Percentiles rank a stretch among this genome's conserved stretches.
Conservation (phyloP, 1,139 yeast species). For the Hyphopichia fennica region DNA sequence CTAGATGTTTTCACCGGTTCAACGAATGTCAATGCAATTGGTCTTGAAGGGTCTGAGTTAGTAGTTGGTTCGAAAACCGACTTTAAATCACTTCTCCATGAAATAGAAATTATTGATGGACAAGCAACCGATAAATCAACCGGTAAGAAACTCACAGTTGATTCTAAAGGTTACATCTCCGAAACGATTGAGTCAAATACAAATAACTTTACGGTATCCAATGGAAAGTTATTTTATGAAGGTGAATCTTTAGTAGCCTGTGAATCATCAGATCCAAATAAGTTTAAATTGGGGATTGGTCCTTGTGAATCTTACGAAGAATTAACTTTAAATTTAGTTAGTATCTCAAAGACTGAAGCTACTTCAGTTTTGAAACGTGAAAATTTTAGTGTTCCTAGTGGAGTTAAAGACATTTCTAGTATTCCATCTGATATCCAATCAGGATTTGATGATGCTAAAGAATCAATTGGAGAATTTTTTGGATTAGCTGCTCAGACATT, state of each 20-base stretch:
- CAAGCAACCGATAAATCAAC: conserved; percentile 10
- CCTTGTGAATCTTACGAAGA: background rate
- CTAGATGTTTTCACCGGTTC: conserved; percentile 9
- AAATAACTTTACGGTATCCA: conserved; percentile 13
- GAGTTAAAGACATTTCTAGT: background rate
- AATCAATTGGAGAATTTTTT: background rate
- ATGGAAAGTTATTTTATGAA: conserved; percentile 12
- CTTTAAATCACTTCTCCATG: conserved; percentile 14
- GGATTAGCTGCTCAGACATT: conserved; percentile 5
- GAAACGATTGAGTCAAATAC: background rate
- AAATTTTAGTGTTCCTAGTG: background rate
- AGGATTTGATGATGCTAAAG: background rate
- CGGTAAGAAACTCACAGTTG: conserved; percentile 8
- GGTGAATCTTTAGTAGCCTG: conserved; percentile 17
- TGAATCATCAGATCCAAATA: conserved; percentile 10
- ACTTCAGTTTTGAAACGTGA: background rate
- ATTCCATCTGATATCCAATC: background rate
- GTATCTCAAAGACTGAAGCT: background rate
- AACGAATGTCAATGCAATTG: conserved; percentile 2
- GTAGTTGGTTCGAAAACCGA: conserved; percentile 15
- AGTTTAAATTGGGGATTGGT: conserved; percentile 3
- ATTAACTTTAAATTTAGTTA: background rate
- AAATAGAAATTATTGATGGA: conserved; percentile 11
- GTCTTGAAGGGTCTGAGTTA: conserved; percentile 20
- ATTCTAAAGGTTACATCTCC: background rate